Evolutionary conservation across 1,139 yeast genomes (phyloP), one percentile per base, ranked within the genome.

Genomic region (Hansenula anomala): DNA sequence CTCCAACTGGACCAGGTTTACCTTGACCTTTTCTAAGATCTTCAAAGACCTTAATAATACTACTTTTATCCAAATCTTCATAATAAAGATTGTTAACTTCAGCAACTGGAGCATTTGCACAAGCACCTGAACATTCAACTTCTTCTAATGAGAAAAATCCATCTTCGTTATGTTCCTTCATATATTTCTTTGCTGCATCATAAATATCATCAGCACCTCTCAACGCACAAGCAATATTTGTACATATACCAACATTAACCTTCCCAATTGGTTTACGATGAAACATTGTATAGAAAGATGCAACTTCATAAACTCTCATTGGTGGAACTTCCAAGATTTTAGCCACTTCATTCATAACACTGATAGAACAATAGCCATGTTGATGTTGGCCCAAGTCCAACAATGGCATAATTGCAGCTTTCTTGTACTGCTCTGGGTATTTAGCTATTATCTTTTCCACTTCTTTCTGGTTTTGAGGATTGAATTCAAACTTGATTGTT

Each of bases 261-360:
- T 86, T 85, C 48, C 96, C 95, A 76, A 87, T 80, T 39, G 95
- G 95, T 52, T 76, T 73, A 64, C 95, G 79, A 67, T 85, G 85
- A 69, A 81, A 87, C 96, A 87, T 87, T 55, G 96, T 86, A 67
- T 87, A 87, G 67, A 87, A 87, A 36, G 95, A 84, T 30, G 96
- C 96, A 45, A 87, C 96, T 63, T 87, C 96, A 63, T 87, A 87
- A 25, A 87, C 96, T 68, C 96, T 78, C 96, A 87, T 87, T 47
- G 95, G 95, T 25, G 96, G 96, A 82, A 87, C 83, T 56, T 86
- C 92, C 56, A 86, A 73, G 57, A 83, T 59, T 64, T 82, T 78
- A 44, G 95, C 96, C 33, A 87, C 95, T 60, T 90, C 89, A 67
- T 90, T 88, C 92, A 92, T 86, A 46, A 89, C 96, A 22, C 90